Evolutionary conservation across 805 yeast species (phyloP), one percentile per base, ranked within the genome.

Genomic region (Cyberlindnera subsufficiens): DNA sequence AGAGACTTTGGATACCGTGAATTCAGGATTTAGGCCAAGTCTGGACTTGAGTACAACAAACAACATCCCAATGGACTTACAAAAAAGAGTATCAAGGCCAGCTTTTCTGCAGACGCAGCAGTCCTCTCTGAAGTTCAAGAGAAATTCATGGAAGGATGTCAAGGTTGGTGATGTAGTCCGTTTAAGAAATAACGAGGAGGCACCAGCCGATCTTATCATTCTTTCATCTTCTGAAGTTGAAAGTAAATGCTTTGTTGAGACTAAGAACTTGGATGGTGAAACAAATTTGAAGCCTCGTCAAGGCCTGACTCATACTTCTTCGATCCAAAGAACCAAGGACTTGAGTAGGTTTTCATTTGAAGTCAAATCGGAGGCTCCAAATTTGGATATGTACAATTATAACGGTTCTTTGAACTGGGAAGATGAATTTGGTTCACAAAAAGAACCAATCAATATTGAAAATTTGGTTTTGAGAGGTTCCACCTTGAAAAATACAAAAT

Each of bases 331-430:
- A 38, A 60, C 75, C 2, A 64, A 66, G 44, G 80, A 77, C 47
- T 58, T 76, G 33, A 63, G 69, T 8, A 64, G 71, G 49, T 63
- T 73, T 42, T 69, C 68, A 45, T 83, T 83, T 54, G 74, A 80
- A 71, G 63, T 85, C 20, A 86, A 82, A 46, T 78, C 86, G 66
- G 93, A 85, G 63, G 91, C 89, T 4, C 95, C 95, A 20, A 87
- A 83, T 58, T 70, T 86, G 6, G 82, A 82, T 56, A 68, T 85
- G 53, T 85, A 85, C 59, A 71, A 80, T 27, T 85, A 83, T 53
- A 83, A 82, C 59, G 95, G 91, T 45, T 80, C 80, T 47, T 58
- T 82, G 45, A 72, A 69, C 43, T 75, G 71, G 63, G 52, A 66
- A 22, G 73, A 71, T 73, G 72, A 53, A 68, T 30, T 42, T 5